Conservation (phyloP, 139 green algal species). For the Coelastrella sp. region DNA sequence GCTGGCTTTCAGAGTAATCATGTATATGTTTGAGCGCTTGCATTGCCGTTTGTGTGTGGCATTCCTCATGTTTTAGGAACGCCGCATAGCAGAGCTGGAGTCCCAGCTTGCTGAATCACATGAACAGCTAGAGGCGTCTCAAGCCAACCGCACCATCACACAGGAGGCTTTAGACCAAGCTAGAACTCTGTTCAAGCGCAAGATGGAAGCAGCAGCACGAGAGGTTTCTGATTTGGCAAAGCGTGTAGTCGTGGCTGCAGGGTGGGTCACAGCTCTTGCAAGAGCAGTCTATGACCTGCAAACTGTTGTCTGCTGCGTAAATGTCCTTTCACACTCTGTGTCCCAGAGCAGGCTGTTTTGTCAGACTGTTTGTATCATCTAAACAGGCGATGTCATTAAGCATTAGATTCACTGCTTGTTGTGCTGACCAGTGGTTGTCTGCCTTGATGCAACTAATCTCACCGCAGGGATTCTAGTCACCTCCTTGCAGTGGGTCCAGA, state of each 20-base stretch:
- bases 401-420: too few species aligned
- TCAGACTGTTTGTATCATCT: too few species aligned
- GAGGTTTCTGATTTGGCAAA: conserved; percentile 36
- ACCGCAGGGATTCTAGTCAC: neutral
- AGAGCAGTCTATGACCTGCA: too few species aligned
- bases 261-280: too few species aligned
- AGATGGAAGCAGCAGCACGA: conserved; percentile 35
- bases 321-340: too few species aligned
- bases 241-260: neutral
- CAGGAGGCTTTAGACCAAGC: conserved; percentile 42
- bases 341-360: too few species aligned
- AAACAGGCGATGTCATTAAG: too few species aligned
- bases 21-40: too few species aligned
- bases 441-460: too few species aligned
- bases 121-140: conserved; percentile 55
- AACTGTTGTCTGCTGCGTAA: too few species aligned
- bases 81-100: conserved; percentile 49
- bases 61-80: conserved; percentile 2
- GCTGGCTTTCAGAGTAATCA: too few species aligned
- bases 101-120: conserved; percentile 43
- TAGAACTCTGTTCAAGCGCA: neutral
- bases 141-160: conserved; percentile 35
- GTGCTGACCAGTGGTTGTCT: too few species aligned
- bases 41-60: neutral
- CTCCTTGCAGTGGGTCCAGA: conserved; percentile 29